A percentile compares a stretch with the other conserved stretches of the same genome.
Evolutionary conservation across 1,139 yeast species (phyloP).

Genomic region (Debaryomyces sp.): DNA sequence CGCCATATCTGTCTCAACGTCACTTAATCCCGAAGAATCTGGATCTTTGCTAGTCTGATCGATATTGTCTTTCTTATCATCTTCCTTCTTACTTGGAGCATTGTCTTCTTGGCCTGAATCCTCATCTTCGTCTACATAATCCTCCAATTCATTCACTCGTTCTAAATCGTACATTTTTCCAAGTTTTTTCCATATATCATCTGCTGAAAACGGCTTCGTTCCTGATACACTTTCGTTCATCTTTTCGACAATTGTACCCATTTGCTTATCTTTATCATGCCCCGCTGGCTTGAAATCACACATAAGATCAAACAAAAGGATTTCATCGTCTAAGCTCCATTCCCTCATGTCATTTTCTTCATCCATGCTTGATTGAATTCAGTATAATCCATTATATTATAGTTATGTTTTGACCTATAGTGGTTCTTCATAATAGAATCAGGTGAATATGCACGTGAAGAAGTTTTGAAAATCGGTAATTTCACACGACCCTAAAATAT

Average conservation of each 20-base stretch:
- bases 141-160: slow-evolving; percentile 57
- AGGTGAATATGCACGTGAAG: neutral
- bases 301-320: slow-evolving; percentile 62
- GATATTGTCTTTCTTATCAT: slow-evolving; percentile 7
- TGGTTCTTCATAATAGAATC: neutral
- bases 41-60: neutral
- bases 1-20: slow-evolving; percentile 3
- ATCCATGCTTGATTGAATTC: neutral
- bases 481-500: neutral
- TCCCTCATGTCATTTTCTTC: slow-evolving; percentile 16
- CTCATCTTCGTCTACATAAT: slow-evolving; percentile 19
- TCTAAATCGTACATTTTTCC: slow-evolving; percentile 55
- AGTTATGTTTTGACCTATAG: neutral
- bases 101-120: slow-evolving; percentile 16
- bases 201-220: slow-evolving; percentile 38
- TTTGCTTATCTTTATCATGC: slow-evolving; percentile 56
- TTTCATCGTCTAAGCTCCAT: slow-evolving; percentile 71
- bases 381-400: neutral
- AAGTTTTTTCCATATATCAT: slow-evolving; percentile 63
- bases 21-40: neutral
- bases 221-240: slow-evolving; percentile 40
- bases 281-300: slow-evolving; percentile 75
- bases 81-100: slow-evolving; percentile 6
- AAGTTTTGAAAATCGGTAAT: neutral
- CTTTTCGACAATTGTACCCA: slow-evolving; percentile 55